These are phyloP conservation scores for Penicillium sclerotigenum DNA, from an alignment of 2,329 filamentous ascomycete genomes.

Conservation along the genomic window DNA sequence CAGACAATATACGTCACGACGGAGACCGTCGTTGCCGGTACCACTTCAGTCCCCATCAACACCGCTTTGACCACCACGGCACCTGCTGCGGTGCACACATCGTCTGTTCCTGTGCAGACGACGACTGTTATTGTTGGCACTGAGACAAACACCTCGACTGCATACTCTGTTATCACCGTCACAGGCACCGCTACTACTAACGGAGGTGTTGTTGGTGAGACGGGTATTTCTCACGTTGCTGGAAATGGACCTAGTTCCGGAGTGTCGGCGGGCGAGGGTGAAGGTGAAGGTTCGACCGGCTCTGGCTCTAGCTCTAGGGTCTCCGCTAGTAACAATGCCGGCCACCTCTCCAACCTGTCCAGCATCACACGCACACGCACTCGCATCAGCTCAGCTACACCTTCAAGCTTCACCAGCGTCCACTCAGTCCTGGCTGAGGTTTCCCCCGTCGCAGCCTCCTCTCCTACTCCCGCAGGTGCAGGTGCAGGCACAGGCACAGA, in stretches of 20 bases:
- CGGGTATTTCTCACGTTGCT: not conserved
- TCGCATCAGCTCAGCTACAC: not conserved
- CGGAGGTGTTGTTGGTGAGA: not conserved
- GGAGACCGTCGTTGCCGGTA: conserved; percentile 21
- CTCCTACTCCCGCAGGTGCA: not conserved
- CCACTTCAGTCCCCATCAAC: conserved; percentile 3
- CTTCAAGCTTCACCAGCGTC: not conserved
- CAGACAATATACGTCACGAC: conserved; percentile 14
- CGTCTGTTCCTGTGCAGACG: not conserved
- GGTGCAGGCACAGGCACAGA: not conserved
- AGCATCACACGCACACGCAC: not conserved
- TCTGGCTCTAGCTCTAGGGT: not conserved
- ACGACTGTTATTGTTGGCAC: not conserved
- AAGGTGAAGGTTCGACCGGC: not conserved
- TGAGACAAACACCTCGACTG: not conserved
- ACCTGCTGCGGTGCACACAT: not conserved
- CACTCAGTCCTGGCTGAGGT: not conserved
- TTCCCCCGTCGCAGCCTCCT: not conserved
- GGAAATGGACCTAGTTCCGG: not conserved
- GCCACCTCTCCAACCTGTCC: not conserved
- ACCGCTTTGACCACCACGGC: not conserved
- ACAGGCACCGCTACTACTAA: not conserved
- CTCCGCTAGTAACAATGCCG: not conserved
- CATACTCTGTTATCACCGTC: not conserved
- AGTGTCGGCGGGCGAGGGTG: not conserved